A percentile compares a stretch with the other conserved stretches of the same genome.
Conservation (phyloP, 1,284 basidiomycete species). For the Cryptococcus maquisensis region DNA sequence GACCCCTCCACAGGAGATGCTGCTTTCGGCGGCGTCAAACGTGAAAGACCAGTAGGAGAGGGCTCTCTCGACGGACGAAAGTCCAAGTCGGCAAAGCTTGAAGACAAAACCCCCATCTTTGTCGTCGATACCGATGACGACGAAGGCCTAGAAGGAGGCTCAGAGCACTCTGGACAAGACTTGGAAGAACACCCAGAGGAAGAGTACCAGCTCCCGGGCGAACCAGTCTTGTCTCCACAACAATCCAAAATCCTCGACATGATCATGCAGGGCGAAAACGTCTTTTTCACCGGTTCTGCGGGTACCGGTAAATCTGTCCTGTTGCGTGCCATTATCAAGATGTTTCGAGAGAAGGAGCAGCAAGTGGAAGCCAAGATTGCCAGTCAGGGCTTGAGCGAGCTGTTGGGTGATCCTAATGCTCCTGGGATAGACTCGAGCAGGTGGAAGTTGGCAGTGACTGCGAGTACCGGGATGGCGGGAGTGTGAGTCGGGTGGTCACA, state of each 20-base stretch:
- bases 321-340: slow-evolving; percentile 72
- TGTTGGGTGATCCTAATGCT: too few relatives aligned
- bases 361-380: neutral
- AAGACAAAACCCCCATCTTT: neutral
- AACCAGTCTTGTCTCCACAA: slow-evolving; percentile 46
- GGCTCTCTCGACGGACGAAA: neutral
- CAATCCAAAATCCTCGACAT: slow-evolving; percentile 70
- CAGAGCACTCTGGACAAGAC: too few relatives aligned
- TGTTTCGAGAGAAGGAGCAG: slow-evolving; percentile 50
- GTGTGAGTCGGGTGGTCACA: slow-evolving; percentile 23
- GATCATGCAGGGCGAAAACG: slow-evolving; percentile 62
- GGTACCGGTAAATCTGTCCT: slow-evolving; percentile 93
- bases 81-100: neutral
- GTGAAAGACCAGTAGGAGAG: neutral
- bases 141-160: too few relatives aligned
- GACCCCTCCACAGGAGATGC: too few relatives aligned
- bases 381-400: neutral
- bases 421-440: neutral
- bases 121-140: too few relatives aligned
- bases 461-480: slow-evolving; percentile 58
- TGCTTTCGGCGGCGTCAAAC: too few relatives aligned
- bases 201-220: neutral
- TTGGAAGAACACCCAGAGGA: too few relatives aligned
- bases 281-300: slow-evolving; percentile 97
- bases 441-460: slow-evolving; percentile 65